Conservation (phyloP, 2,329 filamentous ascomycete species). For the Diaporthe ilicicola region DNA sequence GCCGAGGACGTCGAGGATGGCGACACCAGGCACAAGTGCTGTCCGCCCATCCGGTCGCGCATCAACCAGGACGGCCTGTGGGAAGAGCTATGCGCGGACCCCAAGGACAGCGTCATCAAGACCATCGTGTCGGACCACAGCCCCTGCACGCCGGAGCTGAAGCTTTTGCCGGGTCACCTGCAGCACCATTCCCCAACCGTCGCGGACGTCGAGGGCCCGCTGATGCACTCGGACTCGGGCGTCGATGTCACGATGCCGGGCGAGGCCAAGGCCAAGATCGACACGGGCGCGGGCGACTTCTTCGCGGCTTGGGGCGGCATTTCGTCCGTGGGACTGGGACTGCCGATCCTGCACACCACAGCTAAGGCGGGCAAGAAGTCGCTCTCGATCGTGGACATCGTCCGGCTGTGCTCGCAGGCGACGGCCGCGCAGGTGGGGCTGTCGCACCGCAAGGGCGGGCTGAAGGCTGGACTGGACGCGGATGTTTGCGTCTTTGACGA, state of each 20-base stretch:
- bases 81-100: constrained; percentile 74
- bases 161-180: constrained; percentile 80
- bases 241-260: constrained; percentile 55
- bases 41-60: constrained; percentile 85
- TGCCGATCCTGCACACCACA: constrained; percentile 89
- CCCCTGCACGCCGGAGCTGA: constrained; percentile 93
- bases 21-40: constrained; percentile 94
- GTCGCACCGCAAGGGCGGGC: constrained; percentile 79
- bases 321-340: constrained; percentile 88
- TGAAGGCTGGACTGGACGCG: constrained; percentile 84
- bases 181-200: constrained; percentile 41
- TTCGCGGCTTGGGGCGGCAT: constrained; percentile 97
- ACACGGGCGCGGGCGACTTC: constrained; percentile 76
- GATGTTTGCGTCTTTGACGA: constrained; percentile 96
- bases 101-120: constrained; percentile 78
- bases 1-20: constrained; percentile 84
- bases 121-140: constrained; percentile 97
- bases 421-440: constrained; percentile 91
- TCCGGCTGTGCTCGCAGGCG: constrained; percentile 84
- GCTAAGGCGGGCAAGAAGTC: constrained; percentile 60
- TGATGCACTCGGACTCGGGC: constrained; percentile 62
- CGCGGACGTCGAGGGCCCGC: constrained; percentile 38
- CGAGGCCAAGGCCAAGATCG: constrained; percentile 43
- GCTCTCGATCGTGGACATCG: constrained; percentile 77
- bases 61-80: constrained; percentile 87